Percentiles rank a stretch among this genome's conserved stretches.
Conservation (phyloP, 495 filamentous ascomycete species). For the Melanomma pulvis-pyrius region DNA sequence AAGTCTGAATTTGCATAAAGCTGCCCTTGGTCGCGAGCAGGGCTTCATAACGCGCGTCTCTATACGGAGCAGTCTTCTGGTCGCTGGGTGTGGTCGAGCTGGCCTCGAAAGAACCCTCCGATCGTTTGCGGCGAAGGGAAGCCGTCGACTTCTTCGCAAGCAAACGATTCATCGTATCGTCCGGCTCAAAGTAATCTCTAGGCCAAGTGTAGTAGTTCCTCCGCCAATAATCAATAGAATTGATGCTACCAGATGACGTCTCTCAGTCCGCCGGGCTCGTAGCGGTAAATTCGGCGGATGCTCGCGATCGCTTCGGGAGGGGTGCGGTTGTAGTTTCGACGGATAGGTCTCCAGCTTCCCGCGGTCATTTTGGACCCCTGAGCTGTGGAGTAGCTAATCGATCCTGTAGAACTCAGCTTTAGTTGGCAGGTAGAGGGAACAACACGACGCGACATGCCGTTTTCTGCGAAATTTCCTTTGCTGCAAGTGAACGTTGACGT, state of each 20-base stretch:
- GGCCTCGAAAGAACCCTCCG: slow-evolving; percentile 24
- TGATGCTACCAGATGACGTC: slow-evolving; percentile 1
- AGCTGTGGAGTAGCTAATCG: slow-evolving; percentile 1
- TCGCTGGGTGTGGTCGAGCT: slow-evolving; percentile 45
- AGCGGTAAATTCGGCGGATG: slow-evolving; percentile 13
- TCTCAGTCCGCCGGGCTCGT: neutral
- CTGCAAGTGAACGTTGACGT: slow-evolving; percentile 1
- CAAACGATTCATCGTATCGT: slow-evolving; percentile 5
- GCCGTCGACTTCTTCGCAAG: slow-evolving; percentile 43
- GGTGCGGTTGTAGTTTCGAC: neutral
- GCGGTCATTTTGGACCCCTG: neutral
- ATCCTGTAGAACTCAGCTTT: slow-evolving; percentile 14
- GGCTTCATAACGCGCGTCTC: slow-evolving; percentile 9
- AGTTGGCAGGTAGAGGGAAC: neutral
- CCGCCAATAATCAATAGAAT: slow-evolving; percentile 17
- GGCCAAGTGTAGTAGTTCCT: slow-evolving; percentile 7
- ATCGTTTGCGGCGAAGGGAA: slow-evolving; percentile 45
- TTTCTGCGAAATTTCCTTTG: slow-evolving; percentile 9
- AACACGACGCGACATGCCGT: slow-evolving; percentile 11
- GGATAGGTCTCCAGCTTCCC: slow-evolving; percentile 5
- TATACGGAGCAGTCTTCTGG: slow-evolving; percentile 31
- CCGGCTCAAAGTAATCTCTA: slow-evolving; percentile 13
- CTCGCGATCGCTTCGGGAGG: slow-evolving; percentile 15
- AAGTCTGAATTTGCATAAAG: slow-evolving; percentile 10
- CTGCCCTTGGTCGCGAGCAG: slow-evolving; percentile 25